Conservation (phyloP, 148 eudicot species). For the Persicaria tinctoria region DNA sequence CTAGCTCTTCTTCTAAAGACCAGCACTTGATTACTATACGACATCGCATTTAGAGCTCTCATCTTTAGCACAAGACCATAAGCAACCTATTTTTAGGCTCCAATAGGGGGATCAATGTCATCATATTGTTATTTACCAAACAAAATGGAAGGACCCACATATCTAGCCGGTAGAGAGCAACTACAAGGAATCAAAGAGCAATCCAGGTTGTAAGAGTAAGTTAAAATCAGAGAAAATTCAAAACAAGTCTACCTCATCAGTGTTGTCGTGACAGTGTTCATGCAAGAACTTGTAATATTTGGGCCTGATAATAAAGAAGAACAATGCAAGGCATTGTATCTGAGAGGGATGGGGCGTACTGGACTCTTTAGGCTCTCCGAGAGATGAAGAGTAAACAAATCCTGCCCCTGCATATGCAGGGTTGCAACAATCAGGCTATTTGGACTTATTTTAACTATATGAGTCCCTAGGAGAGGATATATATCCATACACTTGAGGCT, state of each 20-base stretch:
- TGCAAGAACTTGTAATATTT: constrained; percentile 25
- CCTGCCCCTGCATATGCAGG: constrained; percentile 42
- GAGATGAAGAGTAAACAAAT: constrained; percentile 36
- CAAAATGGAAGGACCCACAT: background rate
- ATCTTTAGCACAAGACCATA: background rate
- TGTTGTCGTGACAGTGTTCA: constrained; percentile 48
- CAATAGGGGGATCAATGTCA: background rate
- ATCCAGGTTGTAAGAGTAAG: background rate
- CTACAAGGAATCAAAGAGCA: constrained; percentile 6
- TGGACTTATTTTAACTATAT: constrained; percentile 5
- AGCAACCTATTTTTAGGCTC: background rate
- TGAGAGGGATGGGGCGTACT: constrained; percentile 26
- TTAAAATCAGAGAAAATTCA: background rate
- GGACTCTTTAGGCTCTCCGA: constrained; percentile 33
- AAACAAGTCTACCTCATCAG: constrained; percentile 46
- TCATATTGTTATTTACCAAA: background rate
- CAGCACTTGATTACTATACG: background rate
- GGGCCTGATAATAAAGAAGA: constrained; percentile 43
- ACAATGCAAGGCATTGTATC: constrained; percentile 31
- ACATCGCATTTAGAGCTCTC: background rate
- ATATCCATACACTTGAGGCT: background rate
- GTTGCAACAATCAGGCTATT: background rate
- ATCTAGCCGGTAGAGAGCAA: background rate
- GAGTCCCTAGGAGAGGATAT: background rate
- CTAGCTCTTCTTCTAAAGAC: background rate